Base-by-base conservation (phyloP, 1,139 yeast species). In the Meyerozyma sp. region DNA sequence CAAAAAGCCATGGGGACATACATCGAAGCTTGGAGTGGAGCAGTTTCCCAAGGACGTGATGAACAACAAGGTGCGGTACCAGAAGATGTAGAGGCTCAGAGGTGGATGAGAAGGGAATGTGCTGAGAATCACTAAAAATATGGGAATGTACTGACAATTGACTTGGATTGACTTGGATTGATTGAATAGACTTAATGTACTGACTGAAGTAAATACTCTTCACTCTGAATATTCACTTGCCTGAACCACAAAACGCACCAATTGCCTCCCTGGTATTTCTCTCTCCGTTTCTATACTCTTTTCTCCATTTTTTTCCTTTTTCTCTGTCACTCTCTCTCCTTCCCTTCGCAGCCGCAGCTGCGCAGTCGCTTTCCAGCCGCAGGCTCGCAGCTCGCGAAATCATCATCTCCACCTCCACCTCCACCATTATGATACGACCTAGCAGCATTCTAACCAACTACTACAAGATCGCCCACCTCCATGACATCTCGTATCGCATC, bases 391-490 rank as follows among this genome's bases (percentile, higher is more conserved):
- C 29, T n/a, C 29, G 29, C 29, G 29, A 27, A 27, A 27, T 27
- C 29, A 27, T 27, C 29, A 11, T 13, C 29, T 11, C 29, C 11
- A 27, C n/a, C 11, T 10, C 29, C 29, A 27, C 11, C 29, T 5
- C 11, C 29, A 27, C 13, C 5, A 8, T 11, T 21, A 30, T 20
- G 37, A 16, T 34, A 34, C 37, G 37, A 10, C 37, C 26, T 9
- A n/a, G 67, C 23, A 54, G 51, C 43, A 58, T 69, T 16, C 51
- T 56, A 36, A 71, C 77, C 36, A 72, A 73, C 50, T 70, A 66
- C 57, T 63, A 62, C 49, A 72, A 71, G 52, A 51, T 73, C 43
- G 78, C 72, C 13, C 75, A 69, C 50, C 46, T 72, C 27, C 53
- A 58, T 18, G 49, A 55, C 40, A 59, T 72, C 39, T 57, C 58